Evolutionary conservation across 192 early-diverging fungal species (phyloP), one percentile per base, ranked within the genome.

Genomic region (Chytriomyces sp.): DNA sequence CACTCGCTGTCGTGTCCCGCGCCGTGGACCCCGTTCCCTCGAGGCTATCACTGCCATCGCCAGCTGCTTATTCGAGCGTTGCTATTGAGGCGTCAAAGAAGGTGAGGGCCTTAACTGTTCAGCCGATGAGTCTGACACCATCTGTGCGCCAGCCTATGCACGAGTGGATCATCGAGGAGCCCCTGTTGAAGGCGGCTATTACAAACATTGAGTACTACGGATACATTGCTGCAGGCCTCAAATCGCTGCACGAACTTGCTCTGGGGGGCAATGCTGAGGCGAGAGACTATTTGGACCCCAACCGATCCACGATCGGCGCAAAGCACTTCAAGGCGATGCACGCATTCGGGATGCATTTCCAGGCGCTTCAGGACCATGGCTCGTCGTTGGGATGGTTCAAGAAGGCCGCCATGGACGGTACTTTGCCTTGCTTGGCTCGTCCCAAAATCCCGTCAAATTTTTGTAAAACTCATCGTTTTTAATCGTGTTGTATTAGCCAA

Each of bases 331-430:
- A 66, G 62, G 63, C 74, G 5, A 50, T 50, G 47, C 64, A 66
- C 28, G 23, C 24, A 13, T 67, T 76, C 43, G 74, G 74, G 5
- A 6, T 43, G 18, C 74, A 76, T 43, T 67, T 66, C 35, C 64
- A 49, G 47, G 47, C 28, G 5, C 64, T 66, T n/a, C n/a, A 24
- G 18, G 74, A 77, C 47, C 70, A 67, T 47, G 76, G 9, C 6
- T 50, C 60, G 11, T 69, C 76, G 24, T 5, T 72, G 47, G n/a
- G 26, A 3, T 77, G 76, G 76, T 77, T 67, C 69, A 61, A 63
- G 23, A 28, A 47, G 45, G 60, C 50, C 18, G 71, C 71, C 26
- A 20, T 11, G 7, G 71, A 73, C 43, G 71, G 71, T 73, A 45
- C 2, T 53, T 13, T 10, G 13, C 57, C 7, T 46, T 35, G 28